Evolutionary conservation across 2,329 filamentous ascomycete genomes (phyloP), one percentile per base, ranked within the genome.

Genomic region (Ceratocystis albifundus): DNA sequence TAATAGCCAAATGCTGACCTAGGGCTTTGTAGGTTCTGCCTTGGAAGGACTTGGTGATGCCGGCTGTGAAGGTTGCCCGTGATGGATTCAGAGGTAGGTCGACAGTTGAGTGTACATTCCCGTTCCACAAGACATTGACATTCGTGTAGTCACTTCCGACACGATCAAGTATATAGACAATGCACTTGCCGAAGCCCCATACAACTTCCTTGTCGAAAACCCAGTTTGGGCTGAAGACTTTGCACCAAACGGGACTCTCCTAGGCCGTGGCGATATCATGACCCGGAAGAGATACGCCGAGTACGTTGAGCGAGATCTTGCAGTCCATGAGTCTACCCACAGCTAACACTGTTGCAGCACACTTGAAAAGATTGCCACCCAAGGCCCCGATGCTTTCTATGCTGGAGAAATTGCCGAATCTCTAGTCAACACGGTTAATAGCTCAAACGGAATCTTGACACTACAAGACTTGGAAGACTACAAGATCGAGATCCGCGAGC

Each of bases 221-320:
- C 85, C 88, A 0, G 83, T 84, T 2, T 97, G 90, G 88, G 90
- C 92, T 0, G 74, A 88, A 61, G 93, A 96, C 73, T 96, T 96
- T 76, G 91, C 90, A 1, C 90, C 90, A 0, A 85, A 92, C 68
- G 93, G 91, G 2, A 87, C 81, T 0, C 78, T 89, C 2, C 71
- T 96, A 0, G 78, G 81, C 20, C 75, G 91, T 2, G 90, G 89
- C 20, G 89, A 96, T 62, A 87, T 76, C 0, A 90, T 97, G 72
- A 92, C 88, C 0, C 81, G 92, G 57, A 88, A 86, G 72, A 83
- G 92, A 67, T 96, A 92, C 72, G 91, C 89, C 55, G 72, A 77
- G 76, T 77, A 72, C 69, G 77, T 69, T 17, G 8, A 55, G 20
- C 44, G 25, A 55, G 20, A 17, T 20, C 17, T 7, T 12, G 10